Percentiles rank a stretch among this genome's conserved stretches.
Evolutionary conservation across 2,329 filamentous ascomycete species (phyloP).

Genomic region (Volutella citrinella): DNA sequence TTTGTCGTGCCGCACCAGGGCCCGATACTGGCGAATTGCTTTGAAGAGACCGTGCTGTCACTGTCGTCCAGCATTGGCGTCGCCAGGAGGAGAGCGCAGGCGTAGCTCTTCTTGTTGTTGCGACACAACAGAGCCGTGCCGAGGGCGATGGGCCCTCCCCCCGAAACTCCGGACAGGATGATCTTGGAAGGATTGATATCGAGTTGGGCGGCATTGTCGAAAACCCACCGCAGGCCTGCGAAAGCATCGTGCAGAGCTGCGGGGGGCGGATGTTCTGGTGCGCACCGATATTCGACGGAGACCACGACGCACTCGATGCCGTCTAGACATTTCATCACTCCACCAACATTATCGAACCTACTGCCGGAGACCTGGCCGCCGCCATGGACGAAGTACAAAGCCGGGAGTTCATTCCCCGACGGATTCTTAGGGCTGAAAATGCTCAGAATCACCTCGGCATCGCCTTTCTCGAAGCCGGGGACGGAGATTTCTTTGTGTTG

Average conservation of each 20-base stretch:
- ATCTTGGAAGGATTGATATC: slow-evolving; percentile 5
- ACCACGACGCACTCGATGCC: slow-evolving; percentile 6
- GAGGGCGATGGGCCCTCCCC: not conserved
- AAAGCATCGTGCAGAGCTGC: slow-evolving; percentile 5
- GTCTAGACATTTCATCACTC: slow-evolving; percentile 1
- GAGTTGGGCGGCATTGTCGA: not conserved
- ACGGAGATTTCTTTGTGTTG: too few relatives aligned
- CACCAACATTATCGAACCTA: slow-evolving; percentile 1
- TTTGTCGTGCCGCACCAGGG: slow-evolving; percentile 1
- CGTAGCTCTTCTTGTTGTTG: not conserved
- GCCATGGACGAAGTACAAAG: too few relatives aligned
- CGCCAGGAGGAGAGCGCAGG: not conserved
- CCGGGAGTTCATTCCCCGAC: too few relatives aligned
- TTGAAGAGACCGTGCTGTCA: not conserved
- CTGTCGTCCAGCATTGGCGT: slow-evolving; percentile 1
- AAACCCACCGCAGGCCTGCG: slow-evolving; percentile 4
- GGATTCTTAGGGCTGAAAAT: too few relatives aligned
- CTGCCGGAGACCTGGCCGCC: slow-evolving; percentile 4
- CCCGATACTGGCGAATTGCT: not conserved
- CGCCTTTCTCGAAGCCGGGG: too few relatives aligned
- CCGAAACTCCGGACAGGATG: not conserved
- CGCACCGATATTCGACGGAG: slow-evolving; percentile 11
- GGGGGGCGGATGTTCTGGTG: slow-evolving; percentile 9
- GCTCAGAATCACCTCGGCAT: too few relatives aligned
- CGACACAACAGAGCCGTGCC: not conserved